Conservation (phyloP, 305 asterid genomes). For the Fraxinus ornus region DNA sequence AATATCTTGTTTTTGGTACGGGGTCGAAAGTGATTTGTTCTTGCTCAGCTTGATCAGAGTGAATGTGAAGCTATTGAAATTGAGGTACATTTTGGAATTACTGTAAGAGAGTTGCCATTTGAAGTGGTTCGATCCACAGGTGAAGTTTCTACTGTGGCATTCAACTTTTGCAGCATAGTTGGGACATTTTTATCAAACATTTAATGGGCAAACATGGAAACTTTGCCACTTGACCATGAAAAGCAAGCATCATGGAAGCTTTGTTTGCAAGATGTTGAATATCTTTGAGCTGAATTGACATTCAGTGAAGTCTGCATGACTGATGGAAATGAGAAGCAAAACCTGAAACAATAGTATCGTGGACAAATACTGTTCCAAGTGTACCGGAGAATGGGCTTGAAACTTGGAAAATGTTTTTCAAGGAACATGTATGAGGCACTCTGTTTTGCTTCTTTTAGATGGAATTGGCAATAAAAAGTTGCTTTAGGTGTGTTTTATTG, state of each 20-base stretch:
- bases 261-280: neutral
- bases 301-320: constrained; percentile 8
- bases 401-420: constrained; percentile 5
- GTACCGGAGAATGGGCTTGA: neutral
- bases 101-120: constrained; percentile 2
- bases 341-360: constrained; percentile 12
- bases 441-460: neutral
- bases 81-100: neutral
- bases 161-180: constrained; percentile 3
- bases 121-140: neutral
- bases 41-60: neutral
- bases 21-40: neutral
- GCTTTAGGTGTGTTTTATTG: neutral
- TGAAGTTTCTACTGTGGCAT: neutral
- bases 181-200: neutral
- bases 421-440: neutral
- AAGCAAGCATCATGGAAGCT: neutral
- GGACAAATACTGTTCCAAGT: neutral
- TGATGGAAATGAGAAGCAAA: neutral
- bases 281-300: neutral
- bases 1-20: neutral
- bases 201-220: neutral
- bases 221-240: constrained; percentile 4
- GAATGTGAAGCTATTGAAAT: constrained; percentile 8
- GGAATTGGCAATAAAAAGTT: constrained; percentile 9